Evolutionary conservation across 805 yeast species (phyloP), one percentile per base, ranked within the genome.

Genomic region (Hanseniaspora occidentalis): DNA sequence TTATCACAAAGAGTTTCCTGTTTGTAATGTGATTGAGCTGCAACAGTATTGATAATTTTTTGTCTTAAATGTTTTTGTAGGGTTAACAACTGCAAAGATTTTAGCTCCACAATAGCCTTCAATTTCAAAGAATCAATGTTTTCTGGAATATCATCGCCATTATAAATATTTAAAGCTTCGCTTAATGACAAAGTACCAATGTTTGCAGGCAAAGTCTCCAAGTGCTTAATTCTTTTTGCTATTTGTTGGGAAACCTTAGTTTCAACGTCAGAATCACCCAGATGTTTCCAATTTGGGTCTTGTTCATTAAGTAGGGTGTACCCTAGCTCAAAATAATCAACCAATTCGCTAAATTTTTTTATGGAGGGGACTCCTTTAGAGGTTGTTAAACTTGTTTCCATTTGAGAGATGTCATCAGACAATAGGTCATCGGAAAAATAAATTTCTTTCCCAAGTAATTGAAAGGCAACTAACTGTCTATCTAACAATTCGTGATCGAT

Each of bases 61-160:
- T 77, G 79, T 54, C 84, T 77, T 39, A 81, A 48, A 43, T 73
- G 75, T 52, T 82, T 83, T 54, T 83, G 94, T 48, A 77, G 74
- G 1, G 81, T 67, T 41, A 83, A 63, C 3, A 81, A 56, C 48
- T 77, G 73, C 43, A 83, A 62, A 1, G 82, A 65, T 55, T 81
- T 83, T 50, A 83, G 62, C 59, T 83, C 94, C 31, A 82, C 66
- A 25, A 83, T 59, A 4, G 85, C 75, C 41, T 67, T 71, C n/a
- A 79, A 56, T 56, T 82, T 82, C 41, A 79, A 57, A 13, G 66
- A 69, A 50, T 81, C 86, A 24, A 67, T 60, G 21, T 65, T 63
- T 1, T 63, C 58, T 5, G 70, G 59, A 16, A 69, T 47, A 40
- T 69, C 69, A 47, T 69, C 73, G 33, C 70, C 62, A 1, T 73